phyloP scores from a whole-genome alignment of 768 basidiomycete species.

The Phylloporus rhodoxanthus region DNA sequence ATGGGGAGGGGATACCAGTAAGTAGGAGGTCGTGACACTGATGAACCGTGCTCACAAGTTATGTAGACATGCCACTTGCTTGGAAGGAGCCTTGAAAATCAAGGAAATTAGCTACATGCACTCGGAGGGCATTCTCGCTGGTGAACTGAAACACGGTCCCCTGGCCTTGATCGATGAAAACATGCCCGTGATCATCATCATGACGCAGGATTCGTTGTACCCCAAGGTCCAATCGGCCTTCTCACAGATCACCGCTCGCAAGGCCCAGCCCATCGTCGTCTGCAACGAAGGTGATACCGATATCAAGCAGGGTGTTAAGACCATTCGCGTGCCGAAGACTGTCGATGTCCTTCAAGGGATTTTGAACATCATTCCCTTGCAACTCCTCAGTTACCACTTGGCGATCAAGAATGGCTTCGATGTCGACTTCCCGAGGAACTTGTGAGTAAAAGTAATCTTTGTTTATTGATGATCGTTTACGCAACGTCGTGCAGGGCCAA shows the following conservation, averaged over 20 bases:
- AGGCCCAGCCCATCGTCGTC: slow-evolving; percentile 90
- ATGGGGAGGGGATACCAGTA: slow-evolving; percentile 99
- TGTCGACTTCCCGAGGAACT: slow-evolving; percentile 96
- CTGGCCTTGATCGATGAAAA: slow-evolving; percentile 97
- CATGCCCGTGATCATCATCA: slow-evolving; percentile 98
- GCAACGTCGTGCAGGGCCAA: slow-evolving; percentile 49
- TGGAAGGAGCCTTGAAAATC: slow-evolving; percentile 98
- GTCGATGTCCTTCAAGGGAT: slow-evolving; percentile 93
- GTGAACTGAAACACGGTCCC: slow-evolving; percentile 98
- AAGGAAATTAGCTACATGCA: slow-evolving; percentile 91
- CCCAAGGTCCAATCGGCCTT: slow-evolving; percentile 97
- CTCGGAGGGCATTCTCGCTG: slow-evolving; percentile 79
- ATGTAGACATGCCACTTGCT: slow-evolving; percentile 82
- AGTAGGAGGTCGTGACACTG: slow-evolving; percentile 21
- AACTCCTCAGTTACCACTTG: slow-evolving; percentile 92
- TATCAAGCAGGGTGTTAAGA: slow-evolving; percentile 68
- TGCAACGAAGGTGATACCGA: slow-evolving; percentile 89
- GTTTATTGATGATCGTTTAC: slow-evolving; percentile 4
- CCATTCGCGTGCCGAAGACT: slow-evolving; percentile 91
- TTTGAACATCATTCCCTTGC: slow-evolving; percentile 94
- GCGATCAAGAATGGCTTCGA: slow-evolving; percentile 95
- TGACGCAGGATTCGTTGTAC: slow-evolving; percentile 98
- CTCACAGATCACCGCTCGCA: slow-evolving; percentile 94
- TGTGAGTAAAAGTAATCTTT: slow-evolving; percentile 45
- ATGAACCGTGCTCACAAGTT: not conserved